Base-by-base conservation (phyloP, 371 early-diverging fungal genomes). In the Lichtheimia hyalospora region DNA sequence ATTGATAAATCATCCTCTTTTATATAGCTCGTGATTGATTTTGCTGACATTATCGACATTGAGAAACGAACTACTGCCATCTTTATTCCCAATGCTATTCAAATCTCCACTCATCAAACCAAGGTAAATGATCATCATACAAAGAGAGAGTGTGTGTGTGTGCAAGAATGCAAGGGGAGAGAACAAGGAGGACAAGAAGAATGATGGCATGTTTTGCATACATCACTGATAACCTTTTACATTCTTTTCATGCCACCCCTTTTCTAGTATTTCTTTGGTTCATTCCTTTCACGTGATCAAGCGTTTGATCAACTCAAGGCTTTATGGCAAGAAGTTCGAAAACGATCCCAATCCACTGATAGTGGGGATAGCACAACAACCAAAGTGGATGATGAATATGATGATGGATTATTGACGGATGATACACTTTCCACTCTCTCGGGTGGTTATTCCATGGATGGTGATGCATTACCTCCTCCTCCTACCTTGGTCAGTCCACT, bases 61-160 rank as follows among this genome's bases (percentile, higher is more conserved):
- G 92, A 92, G 34, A 91, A 92, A 62, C 79, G 85, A 42, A 83
- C 85, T 74, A 92, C 88, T 14, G 95, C 90, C 20, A 87, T 84
- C 48, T 88, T 92, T 60, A 92, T 95, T 50, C 95, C 95, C 27
- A 94, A 92, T 67, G 92, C 94, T 3, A 90, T 96, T 66, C 75
- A 86, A 46, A 83, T 96, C 20, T 77, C 84, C 5, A 93, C 94
- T 13, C 60, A 80, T 23, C 86, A 91, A 39, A 71, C 79, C 8
- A 89, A 82, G 64, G 84, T 79, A 79, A 65, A 72, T 42, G 59
- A 61, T 21, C n/a, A 14, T 18, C n/a, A n/a, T n/a, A n/a, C 12
- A 57, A 15, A 1, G 18, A n/a, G 15, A 16, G 21, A 41, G 58
- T 43, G 28, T 57, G 13, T 18, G 15, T 56, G 12, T 50, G 24